Conservation (phyloP, 2,329 filamentous ascomycete genomes). For the Apiospora malaysiana region DNA sequence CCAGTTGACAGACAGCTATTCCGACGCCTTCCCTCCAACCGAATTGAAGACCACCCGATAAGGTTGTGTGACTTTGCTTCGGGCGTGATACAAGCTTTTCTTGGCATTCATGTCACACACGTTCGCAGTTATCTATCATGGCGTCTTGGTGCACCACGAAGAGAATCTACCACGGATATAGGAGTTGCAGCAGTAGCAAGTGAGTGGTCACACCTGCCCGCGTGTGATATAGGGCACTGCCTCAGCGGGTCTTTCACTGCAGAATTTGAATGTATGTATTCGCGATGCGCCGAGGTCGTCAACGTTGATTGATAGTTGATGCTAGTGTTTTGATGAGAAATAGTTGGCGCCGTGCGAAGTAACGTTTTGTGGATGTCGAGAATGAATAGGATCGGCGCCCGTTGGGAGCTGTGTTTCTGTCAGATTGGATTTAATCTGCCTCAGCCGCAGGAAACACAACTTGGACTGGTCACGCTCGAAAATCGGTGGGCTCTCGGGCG, state of each 20-base stretch:
- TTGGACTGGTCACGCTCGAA: not conserved
- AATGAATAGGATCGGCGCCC: not conserved
- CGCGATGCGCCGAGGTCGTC: not conserved
- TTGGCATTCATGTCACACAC: not conserved
- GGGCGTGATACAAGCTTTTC: not conserved
- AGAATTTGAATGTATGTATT: no score
- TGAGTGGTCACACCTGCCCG: not conserved
- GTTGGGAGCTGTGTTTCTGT: not conserved
- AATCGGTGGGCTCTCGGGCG: not conserved
- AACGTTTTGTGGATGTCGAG: not conserved
- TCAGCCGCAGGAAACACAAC: not conserved
- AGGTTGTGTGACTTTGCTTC: not conserved
- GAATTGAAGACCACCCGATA: not conserved
- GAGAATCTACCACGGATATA: not conserved
- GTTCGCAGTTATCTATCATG: not conserved
- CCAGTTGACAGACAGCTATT: not conserved
- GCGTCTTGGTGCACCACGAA: not conserved
- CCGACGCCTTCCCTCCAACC: not conserved
- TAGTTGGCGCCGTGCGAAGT: not conserved
- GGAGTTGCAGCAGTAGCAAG: not conserved
- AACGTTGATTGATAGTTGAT: no score
- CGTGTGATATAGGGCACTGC: not conserved
- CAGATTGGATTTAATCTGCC: not conserved
- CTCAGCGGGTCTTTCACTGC: no score
- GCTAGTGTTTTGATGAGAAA: not conserved